Evolutionary conservation across 805 yeast genomes (phyloP), one percentile per base, ranked within the genome.

Genomic region (Candida tallmaniae): DNA sequence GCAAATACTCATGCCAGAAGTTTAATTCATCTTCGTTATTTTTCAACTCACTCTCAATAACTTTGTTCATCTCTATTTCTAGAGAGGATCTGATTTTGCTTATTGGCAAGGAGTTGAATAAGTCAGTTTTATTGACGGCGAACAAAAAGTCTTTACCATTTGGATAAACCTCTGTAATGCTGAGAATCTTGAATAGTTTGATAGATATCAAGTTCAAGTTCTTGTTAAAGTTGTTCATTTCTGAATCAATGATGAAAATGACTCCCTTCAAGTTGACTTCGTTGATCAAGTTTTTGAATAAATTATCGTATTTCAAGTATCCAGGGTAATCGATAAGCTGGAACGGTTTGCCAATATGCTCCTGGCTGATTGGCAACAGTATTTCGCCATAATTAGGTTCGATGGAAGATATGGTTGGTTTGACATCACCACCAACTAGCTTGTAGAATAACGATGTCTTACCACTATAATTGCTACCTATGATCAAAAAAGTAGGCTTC

Each of bases 281-380:
- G 37, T 65, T 62, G 29, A 78, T 51, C 43, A 71, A 62, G 37
- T 73, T 72, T 35, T 73, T 70, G 39, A 78, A 63, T 32, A 80
- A 61, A 38, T 76, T 74, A 35, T 73, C 74, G 45, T 89, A 74
- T 57, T 86, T 87, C 36, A 73, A 62, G 59, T 83, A 88, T n/a
- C 97, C 96, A 2, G 98, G 98, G 42, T 78, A 78, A 50, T 90
- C 97, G 33, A 82, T 69, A 25, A 89, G 55, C 41, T 70, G 75
- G 50, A 41, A 66, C 20, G 44, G 36, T 63, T 71, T 36, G 49
- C 58, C 38, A 56, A 68, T 46, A 51, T 60, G 31, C 42, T 62
- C 35, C 31, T 51, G 56, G 25, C 68, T 43, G 28, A 65, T 46
- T 4, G 72, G 73, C 10, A 66, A 44, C n/a, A 39, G 35, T 11